Evolutionary conservation across 371 early-diverging fungal genomes (phyloP).

Genomic region (Mucor sp.): DNA sequence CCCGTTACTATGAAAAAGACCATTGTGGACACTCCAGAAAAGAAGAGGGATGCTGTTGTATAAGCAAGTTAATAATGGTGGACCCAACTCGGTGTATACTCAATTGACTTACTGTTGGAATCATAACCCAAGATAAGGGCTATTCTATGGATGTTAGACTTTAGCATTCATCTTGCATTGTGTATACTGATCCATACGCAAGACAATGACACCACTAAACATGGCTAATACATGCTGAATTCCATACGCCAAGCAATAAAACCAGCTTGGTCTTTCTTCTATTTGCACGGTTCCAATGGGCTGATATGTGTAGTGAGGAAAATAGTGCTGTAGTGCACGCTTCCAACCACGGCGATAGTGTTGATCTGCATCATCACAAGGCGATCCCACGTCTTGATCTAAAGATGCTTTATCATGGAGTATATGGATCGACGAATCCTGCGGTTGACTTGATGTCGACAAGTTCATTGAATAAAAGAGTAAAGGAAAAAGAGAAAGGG

Average conservation of each 20-base stretch:
- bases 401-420: not conserved
- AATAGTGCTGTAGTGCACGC: constrained; percentile 18
- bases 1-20: constrained; percentile 54
- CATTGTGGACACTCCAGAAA: constrained; percentile 57
- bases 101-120: constrained; percentile 27
- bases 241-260: constrained; percentile 39
- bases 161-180: not conserved
- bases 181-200: constrained; percentile 21
- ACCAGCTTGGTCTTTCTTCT: constrained; percentile 44
- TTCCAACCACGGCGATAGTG: not conserved
- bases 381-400: not conserved
- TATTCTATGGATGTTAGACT: not conserved
- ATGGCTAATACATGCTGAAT: constrained; percentile 57
- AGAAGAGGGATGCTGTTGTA: constrained; percentile 47
- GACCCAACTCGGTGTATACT: too few species aligned
- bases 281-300: constrained; percentile 27
- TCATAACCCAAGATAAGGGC: constrained; percentile 50
- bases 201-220: constrained; percentile 56
- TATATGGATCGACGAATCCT: not conserved
- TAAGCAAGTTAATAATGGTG: too few species aligned
- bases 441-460: not conserved
- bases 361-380: not conserved
- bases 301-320: constrained; percentile 27
- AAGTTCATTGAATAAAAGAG: too few species aligned
- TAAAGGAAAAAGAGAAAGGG: too few species aligned